phyloP scores from a whole-genome alignment of 805 yeast species.

The Lipomyces sp. region DNA sequence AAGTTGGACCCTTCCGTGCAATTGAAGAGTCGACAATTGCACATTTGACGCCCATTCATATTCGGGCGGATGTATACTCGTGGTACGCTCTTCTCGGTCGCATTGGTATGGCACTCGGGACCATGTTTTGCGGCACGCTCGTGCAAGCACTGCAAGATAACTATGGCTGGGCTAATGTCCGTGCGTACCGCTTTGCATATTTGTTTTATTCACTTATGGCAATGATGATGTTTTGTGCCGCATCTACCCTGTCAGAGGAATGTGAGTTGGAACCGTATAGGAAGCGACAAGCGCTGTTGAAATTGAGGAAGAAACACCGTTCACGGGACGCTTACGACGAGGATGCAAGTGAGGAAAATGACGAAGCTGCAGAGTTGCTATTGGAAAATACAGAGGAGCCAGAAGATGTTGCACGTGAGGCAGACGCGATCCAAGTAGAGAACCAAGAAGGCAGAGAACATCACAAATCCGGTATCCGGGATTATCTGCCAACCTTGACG shows the following conservation, averaged over 20 bases:
- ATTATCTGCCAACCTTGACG: neutral
- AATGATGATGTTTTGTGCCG: constrained; percentile 42
- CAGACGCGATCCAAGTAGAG: too few species aligned
- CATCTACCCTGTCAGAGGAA: neutral
- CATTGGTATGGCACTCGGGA: constrained; percentile 64
- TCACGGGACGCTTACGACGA: constrained; percentile 28
- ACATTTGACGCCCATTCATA: constrained; percentile 42
- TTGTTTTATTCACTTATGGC: constrained; percentile 16
- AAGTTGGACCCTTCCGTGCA: constrained; percentile 55
- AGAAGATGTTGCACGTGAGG: neutral
- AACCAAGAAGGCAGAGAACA: neutral
- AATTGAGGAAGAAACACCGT: constrained; percentile 27
- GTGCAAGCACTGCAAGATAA: constrained; percentile 54
- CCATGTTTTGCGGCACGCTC: constrained; percentile 67
- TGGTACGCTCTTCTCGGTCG: constrained; percentile 54
- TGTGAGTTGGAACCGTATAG: neutral
- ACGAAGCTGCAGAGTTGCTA: neutral
- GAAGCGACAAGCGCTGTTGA: too few species aligned
- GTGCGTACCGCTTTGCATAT: neutral
- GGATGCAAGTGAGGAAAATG: neutral
- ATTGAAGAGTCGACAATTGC: constrained; percentile 54
- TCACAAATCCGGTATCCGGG: too few species aligned
- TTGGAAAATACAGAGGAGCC: neutral
- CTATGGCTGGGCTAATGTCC: neutral
- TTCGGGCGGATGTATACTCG: constrained; percentile 51